phyloP scores from a whole-genome alignment of 768 basidiomycete species.

The Panaeolus papilionaceus region DNA sequence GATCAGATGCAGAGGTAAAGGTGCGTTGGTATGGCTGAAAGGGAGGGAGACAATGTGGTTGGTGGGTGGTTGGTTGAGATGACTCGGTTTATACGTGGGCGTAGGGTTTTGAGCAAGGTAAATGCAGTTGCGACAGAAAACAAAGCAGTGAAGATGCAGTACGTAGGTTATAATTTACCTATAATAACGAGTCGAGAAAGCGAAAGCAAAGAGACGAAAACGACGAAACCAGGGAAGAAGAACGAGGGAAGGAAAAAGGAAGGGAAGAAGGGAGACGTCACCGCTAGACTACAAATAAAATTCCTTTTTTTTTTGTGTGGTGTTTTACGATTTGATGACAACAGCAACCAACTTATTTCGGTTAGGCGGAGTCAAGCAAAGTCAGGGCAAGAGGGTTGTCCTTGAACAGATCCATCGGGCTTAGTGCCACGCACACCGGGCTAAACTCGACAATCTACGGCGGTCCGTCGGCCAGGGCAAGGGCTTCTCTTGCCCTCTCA shows the following conservation, averaged over 20 bases:
- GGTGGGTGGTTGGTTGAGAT: background rate
- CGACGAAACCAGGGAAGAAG: background rate
- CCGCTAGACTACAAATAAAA: background rate
- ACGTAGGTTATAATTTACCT: background rate
- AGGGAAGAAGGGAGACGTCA: conserved; percentile 2
- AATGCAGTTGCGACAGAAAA: background rate
- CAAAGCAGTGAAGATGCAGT: background rate
- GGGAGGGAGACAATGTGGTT: background rate
- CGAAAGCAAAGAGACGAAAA: background rate
- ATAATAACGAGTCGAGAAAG: background rate
- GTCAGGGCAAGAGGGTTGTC: conserved; percentile 8
- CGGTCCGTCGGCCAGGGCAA: conserved; percentile 6
- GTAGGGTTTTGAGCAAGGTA: background rate
- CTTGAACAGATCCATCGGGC: background rate
- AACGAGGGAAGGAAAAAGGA: background rate
- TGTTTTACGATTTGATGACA: background rate
- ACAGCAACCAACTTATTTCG: background rate
- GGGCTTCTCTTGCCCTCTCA: background rate
- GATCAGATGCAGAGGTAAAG: no score
- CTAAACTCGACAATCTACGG: background rate
- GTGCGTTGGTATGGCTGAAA: no score
- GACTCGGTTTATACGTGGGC: background rate
- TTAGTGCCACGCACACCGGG: background rate
- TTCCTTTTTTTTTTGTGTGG: background rate
- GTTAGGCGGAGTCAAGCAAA: background rate